phyloP scores from a whole-genome alignment of 345 rosid genomes.

The Eucalyptus microcorys region DNA sequence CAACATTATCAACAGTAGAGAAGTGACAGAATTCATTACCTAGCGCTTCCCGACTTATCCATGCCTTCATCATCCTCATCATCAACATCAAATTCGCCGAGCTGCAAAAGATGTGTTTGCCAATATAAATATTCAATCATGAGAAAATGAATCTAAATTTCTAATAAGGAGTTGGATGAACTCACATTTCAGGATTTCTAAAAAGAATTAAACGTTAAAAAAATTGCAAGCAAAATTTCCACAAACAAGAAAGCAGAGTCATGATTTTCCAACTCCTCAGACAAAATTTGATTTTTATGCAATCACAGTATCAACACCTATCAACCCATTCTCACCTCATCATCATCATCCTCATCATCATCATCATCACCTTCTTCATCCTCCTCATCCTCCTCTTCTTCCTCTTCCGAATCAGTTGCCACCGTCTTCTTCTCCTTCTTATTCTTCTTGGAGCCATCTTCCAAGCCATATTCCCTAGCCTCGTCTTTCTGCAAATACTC shows the following conservation, averaged over 20 bases:
- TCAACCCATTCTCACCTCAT: slow-evolving; percentile 6
- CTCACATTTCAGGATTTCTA: background rate
- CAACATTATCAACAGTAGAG: background rate
- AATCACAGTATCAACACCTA: background rate
- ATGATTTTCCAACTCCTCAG: background rate
- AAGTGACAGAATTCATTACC: background rate
- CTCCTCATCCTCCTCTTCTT: slow-evolving; percentile 11
- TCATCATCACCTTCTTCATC: slow-evolving; percentile 7
- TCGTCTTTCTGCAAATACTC: slow-evolving; percentile 65
- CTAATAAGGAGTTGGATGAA: background rate
- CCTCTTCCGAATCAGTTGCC: slow-evolving; percentile 7
- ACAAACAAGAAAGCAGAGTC: background rate
- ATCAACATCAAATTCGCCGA: slow-evolving; percentile 22
- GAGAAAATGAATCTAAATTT: background rate
- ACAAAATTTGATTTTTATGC: background rate
- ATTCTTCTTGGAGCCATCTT: slow-evolving; percentile 19
- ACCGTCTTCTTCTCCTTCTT: slow-evolving; percentile 5
- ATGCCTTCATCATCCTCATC: slow-evolving; percentile 19
- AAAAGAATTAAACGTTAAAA: background rate
- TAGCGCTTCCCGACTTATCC: background rate
- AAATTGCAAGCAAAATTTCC: background rate
- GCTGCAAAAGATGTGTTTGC: slow-evolving; percentile 15
- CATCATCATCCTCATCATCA: background rate
- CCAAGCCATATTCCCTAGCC: slow-evolving; percentile 62
- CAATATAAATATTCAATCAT: background rate